Conservation (phyloP, 192 early-diverging fungal genomes). For the Coemansia umbellata region DNA sequence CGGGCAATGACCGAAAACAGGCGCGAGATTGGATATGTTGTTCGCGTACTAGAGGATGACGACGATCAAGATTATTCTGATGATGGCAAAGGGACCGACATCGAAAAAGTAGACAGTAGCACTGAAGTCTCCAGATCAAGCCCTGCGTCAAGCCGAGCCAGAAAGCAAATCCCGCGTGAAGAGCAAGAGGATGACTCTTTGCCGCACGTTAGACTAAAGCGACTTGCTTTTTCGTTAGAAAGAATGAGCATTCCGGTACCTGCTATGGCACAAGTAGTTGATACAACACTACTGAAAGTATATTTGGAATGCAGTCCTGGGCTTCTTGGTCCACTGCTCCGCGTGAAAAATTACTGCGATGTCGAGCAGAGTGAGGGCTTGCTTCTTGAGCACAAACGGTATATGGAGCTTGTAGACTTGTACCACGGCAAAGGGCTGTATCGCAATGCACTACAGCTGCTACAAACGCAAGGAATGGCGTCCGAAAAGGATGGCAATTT, state of each 20-base stretch:
- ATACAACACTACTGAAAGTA: conserved; percentile 86
- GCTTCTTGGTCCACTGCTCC: conserved; percentile 85
- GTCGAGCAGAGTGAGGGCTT: conserved; percentile 77
- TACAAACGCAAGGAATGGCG: conserved; percentile 56
- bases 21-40: conserved; percentile 35
- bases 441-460: conserved; percentile 81
- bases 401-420: conserved; percentile 86
- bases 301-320: conserved; percentile 84
- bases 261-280: conserved; percentile 67
- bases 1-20: conserved; percentile 45
- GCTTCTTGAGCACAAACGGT: conserved; percentile 74
- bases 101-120: neutral
- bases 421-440: conserved; percentile 89
- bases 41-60: conserved; percentile 31
- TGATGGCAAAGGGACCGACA: conserved; percentile 21
- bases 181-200: conserved; percentile 34
- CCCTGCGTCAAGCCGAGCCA: neutral
- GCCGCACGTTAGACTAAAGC: conserved; percentile 38
- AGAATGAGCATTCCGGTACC: conserved; percentile 42
- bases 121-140: neutral
- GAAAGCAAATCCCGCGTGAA: neutral
- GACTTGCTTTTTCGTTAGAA: conserved; percentile 40
- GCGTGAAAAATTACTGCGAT: conserved; percentile 85
- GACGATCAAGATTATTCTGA: conserved; percentile 40
- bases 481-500: conserved; percentile 53